A percentile compares a stretch with the other conserved stretches of the same genome.
These are phyloP conservation scores for Dalbergia cochinchinensis DNA, from an alignment of 306 rosid species.

Conservation along the genomic window DNA sequence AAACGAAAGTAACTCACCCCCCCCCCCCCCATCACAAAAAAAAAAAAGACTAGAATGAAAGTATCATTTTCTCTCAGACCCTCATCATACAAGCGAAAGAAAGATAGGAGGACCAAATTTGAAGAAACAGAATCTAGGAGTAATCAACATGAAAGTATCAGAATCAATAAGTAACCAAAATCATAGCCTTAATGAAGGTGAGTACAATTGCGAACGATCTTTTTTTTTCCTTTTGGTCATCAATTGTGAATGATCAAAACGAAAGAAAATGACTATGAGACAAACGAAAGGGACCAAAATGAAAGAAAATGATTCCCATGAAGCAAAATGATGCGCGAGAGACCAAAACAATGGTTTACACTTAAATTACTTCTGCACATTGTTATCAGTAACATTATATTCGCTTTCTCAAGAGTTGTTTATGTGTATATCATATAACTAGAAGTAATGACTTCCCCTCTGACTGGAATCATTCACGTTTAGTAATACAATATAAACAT, in stretches of 20 bases:
- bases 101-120: background rate
- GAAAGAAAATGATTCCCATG: background rate
- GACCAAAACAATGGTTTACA: conserved; percentile 8
- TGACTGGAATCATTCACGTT: background rate
- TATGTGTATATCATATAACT: conserved; percentile 1
- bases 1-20: no score
- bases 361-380: conserved; percentile 29
- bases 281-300: background rate
- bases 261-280: background rate
- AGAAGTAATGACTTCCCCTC: conserved; percentile 24
- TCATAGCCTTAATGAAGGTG: background rate
- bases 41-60: no score
- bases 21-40: no score
- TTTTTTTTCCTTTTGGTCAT: no score
- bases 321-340: background rate
- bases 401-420: conserved; percentile 13
- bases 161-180: background rate
- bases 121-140: background rate
- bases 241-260: conserved; percentile 5
- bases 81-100: background rate
- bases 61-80: background rate
- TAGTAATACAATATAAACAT: conserved; percentile 24
- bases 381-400: conserved; percentile 20
- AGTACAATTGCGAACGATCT: background rate
- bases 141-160: background rate